Evolutionary conservation across 1,284 basidiomycete species (phyloP).

Genomic region (Melampsora larici-populina): DNA sequence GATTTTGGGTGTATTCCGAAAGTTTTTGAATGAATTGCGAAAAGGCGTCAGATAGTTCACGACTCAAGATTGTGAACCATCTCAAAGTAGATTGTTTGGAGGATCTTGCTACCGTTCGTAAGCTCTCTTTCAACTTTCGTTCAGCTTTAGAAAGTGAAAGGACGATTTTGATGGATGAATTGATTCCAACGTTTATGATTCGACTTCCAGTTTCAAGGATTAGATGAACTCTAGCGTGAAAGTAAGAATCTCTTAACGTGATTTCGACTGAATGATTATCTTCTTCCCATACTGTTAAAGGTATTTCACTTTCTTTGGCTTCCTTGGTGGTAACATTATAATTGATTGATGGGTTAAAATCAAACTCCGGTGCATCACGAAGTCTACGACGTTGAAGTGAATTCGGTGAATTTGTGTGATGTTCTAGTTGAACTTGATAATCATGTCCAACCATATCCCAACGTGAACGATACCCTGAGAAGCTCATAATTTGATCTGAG

Average conservation of each 20-base stretch:
- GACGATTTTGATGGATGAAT: neutral
- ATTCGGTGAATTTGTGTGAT: neutral
- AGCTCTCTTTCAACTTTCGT: conserved; percentile 1
- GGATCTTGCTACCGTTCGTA: neutral
- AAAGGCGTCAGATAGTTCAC: conserved; percentile 20
- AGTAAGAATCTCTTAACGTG: conserved; percentile 24
- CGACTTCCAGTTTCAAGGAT: conserved; percentile 31
- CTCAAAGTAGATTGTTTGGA: neutral
- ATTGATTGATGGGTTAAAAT: conserved; percentile 28
- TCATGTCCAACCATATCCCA: conserved; percentile 36
- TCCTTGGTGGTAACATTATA: conserved; percentile 7
- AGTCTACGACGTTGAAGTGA: neutral
- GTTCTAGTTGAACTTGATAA: conserved; percentile 18
- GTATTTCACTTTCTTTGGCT: conserved; percentile 9
- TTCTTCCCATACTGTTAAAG: neutral
- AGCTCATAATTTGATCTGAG: neutral
- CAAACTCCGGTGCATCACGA: neutral
- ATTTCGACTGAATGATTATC: conserved; percentile 16
- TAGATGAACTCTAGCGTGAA: conserved; percentile 29
- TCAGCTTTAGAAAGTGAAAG: conserved; percentile 22
- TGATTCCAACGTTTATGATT: conserved; percentile 32
- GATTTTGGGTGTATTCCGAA: neutral
- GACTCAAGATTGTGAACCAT: conserved; percentile 15
- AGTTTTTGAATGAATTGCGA: conserved; percentile 11
- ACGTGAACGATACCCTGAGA: conserved; percentile 39